Evolutionary conservation across 148 eudicot species (phyloP), one percentile per base, ranked within the genome.

Genomic region (Silene conica): DNA sequence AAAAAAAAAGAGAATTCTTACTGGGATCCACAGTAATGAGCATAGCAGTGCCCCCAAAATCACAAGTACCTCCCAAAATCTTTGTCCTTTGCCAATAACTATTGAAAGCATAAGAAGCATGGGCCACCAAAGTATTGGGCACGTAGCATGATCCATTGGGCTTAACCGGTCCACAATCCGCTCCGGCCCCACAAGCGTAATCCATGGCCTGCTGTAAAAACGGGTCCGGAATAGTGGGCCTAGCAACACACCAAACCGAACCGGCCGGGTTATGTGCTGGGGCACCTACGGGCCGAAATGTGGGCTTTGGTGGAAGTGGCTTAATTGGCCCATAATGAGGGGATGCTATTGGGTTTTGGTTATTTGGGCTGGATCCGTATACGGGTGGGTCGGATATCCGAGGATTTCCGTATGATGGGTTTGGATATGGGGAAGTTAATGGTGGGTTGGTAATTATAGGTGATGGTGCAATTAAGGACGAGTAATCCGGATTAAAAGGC

Each of bases 31-130:
- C 82, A 16, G 76, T 84, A 41, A 86, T 81, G 25, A 86, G 82
- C 89, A 82, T 84, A 20, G 87, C 89, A 45, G 82, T 75, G 50
- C 87, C 85, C 20, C 89, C 85, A 84, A 86, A 82, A 72, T 86
- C 85, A 69, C 89, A 86, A 78, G 87, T 80, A 15, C 87, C 87
- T 26, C 87, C 87, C 52, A 63, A 63, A 48, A 16, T 61, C 71
- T 84, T 84, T 20, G 85, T 84, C 76, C 69, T 84, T 73, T 86
- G 89, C 89, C 87, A 86, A 74, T 83, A 86, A 69, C 87, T 86
- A 82, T 86, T 86, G 72, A 86, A 86, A 66, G 89, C 89, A 68
- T 80, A 86, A 0, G 89, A 86, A 11, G 89, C 87, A 76, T 86
- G 87, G 31, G 89, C 76, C 18, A 86, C 71, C 62, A 86, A 74